Evolutionary conservation across 345 rosid genomes (phyloP).

Genomic region (Barbarea vulgaris): DNA sequence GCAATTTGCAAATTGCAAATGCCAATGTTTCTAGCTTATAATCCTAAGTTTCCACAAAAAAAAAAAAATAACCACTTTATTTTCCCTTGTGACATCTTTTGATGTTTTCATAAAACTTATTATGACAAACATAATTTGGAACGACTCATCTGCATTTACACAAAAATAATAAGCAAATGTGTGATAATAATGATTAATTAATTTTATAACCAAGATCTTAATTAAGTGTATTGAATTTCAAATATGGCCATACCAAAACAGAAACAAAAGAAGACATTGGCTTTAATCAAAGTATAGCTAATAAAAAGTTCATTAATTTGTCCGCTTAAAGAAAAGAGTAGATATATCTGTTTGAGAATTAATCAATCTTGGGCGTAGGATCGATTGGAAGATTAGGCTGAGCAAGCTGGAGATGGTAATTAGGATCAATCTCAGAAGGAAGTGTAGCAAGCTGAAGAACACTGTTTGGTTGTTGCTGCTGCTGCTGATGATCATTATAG

Average conservation of each 20-base stretch:
- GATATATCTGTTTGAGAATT: neutral
- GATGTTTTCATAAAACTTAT: neutral
- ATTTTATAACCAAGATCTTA: conserved; percentile 1
- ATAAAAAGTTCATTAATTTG: neutral
- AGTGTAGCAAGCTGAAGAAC: conserved; percentile 68
- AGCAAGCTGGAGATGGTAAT: conserved; percentile 69
- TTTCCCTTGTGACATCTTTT: neutral
- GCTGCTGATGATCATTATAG: conserved; percentile 41
- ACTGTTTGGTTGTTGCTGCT: conserved; percentile 50
- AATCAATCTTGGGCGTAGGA: conserved; percentile 11
- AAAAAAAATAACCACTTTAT: neutral
- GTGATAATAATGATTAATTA: neutral
- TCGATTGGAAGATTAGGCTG: conserved; percentile 60
- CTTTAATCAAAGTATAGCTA: conserved; percentile 19
- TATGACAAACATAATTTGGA: neutral
- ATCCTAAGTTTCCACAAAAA: neutral
- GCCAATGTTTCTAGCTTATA: neutral
- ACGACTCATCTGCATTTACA: neutral
- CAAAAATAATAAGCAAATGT: neutral
- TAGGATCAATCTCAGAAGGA: conserved; percentile 50
- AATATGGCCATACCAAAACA: conserved; percentile 6
- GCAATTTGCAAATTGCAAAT: neutral
- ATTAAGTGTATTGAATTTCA: conserved; percentile 9
- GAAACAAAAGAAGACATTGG: conserved; percentile 12
- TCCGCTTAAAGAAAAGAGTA: neutral